Conservation (phyloP, 257 asterid species). For the Eustoma russellianum region DNA sequence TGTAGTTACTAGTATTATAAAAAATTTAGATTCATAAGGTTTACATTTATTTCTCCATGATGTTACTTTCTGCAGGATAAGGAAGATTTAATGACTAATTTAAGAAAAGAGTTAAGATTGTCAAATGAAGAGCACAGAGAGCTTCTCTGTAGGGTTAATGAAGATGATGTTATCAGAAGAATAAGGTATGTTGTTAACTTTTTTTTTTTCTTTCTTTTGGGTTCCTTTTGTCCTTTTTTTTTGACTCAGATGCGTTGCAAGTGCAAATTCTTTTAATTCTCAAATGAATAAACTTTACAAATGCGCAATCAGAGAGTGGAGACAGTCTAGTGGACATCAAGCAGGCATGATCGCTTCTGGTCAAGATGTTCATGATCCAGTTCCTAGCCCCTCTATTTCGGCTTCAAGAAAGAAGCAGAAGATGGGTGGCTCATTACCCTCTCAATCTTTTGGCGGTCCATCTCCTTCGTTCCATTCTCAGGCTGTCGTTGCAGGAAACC, state of each 20-base stretch:
- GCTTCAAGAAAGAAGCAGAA: slow-evolving; percentile 24
- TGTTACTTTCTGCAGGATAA: slow-evolving; percentile 51
- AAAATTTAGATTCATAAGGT: slow-evolving; percentile 22
- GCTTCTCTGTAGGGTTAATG: slow-evolving; percentile 66
- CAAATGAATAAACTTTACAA: neutral
- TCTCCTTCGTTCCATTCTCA: slow-evolving; percentile 18
- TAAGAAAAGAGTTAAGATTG: slow-evolving; percentile 79
- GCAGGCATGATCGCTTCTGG: slow-evolving; percentile 16
- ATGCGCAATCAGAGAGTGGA: slow-evolving; percentile 21
- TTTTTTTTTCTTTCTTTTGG: neutral
- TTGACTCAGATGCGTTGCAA: too few relatives aligned
- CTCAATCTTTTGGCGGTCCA: slow-evolving; percentile 22
- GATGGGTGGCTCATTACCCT: slow-evolving; percentile 17
- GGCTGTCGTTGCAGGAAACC: slow-evolving; percentile 29
- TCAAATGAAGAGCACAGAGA: slow-evolving; percentile 90
- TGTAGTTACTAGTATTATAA: slow-evolving; percentile 15
- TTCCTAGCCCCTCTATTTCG: slow-evolving; percentile 25
- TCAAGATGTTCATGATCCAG: slow-evolving; percentile 25
- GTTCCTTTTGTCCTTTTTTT: neutral
- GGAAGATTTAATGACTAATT: slow-evolving; percentile 81
- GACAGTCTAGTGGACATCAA: slow-evolving; percentile 23
- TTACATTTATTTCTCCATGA: slow-evolving; percentile 25
- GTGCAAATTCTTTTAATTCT: neutral
- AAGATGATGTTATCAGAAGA: slow-evolving; percentile 65
- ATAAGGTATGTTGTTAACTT: slow-evolving; percentile 44